Evolutionary conservation across 2,329 filamentous ascomycete genomes (phyloP), one percentile per base, ranked within the genome.

Genomic region (Ceratocystis ficicola): DNA sequence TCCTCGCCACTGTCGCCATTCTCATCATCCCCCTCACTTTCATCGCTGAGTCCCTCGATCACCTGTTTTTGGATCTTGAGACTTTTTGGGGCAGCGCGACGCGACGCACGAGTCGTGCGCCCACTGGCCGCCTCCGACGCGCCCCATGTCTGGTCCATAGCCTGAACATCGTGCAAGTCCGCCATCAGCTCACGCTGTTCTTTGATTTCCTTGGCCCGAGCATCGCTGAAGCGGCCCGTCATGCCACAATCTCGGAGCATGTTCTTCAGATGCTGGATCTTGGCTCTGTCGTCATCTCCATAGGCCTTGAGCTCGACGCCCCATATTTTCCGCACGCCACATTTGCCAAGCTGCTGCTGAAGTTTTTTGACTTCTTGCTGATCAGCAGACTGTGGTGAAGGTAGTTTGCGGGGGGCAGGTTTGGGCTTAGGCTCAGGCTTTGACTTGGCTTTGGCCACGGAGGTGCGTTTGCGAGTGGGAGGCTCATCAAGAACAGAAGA

Each of bases 301-400:
- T 83, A 91, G 65, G 85, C 79, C 73, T 89, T 89, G 32, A 99
- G 81, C 75, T 96, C 90, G 69, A 87, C 85, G 62, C 83, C 83
- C 93, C 94, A 99, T 68, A 96, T 83, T 73, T 96, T 97, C 64
- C 90, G 87, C 65, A 96, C 84, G 36, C 93, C 93, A 72, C 93
- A 99, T 75, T 96, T 96, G 59, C 87, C 77, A 5, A 99, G 82
- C 75, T 93, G 90, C 7, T 85, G 83, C 76, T 97, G 93, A 2
- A 97, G 79, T 62, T 86, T 88, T 75, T 96, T 97, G 73, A 96
- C 88, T 73, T 95, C 89, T 2, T 83, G 85, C 67, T 90, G 84
- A 68, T 91, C 83, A 0, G 87, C 41, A 20, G 64, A 65, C 17
- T 12, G 41, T n/a, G 46, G 8, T 15, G 32, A n/a, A 30, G 62